Evolutionary conservation across 305 asterid species (phyloP).

Genomic region (Petunia hybrid): DNA sequence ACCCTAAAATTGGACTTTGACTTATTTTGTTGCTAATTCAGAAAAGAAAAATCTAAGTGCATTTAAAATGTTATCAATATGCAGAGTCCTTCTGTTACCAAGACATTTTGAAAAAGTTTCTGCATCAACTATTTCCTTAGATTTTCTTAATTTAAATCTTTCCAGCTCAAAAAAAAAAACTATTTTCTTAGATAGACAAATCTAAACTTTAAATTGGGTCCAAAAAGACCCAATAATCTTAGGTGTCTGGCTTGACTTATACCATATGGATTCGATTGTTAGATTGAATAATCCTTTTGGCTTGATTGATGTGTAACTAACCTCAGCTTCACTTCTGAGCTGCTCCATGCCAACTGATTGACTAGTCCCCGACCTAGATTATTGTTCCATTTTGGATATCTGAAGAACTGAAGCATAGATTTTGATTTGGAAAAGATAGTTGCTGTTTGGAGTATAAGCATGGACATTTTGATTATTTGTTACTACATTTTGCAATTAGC

Average conservation of each 20-base stretch:
- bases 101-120: background rate
- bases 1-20: background rate
- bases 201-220: background rate
- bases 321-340: no score
- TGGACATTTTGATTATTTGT: background rate
- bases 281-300: background rate
- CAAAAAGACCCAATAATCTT: background rate
- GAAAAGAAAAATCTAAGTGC: background rate
- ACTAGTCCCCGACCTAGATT: background rate
- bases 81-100: background rate
- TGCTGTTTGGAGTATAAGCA: background rate
- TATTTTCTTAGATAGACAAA: background rate
- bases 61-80: background rate
- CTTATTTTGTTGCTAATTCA: background rate
- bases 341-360: background rate
- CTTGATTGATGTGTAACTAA: background rate
- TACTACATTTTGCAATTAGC: background rate
- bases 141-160: no score
- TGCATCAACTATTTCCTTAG: background rate
- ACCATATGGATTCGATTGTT: background rate
- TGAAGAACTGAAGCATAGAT: background rate
- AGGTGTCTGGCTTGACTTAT: background rate
- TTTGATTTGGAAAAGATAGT: background rate
- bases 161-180: no score
- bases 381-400: background rate